A percentile compares a stretch with the other conserved stretches of the same genome.
These are phyloP conservation scores for Jaenimonas drosophilae DNA, from an alignment of 208 protist species.

Conservation along the genomic window DNA sequence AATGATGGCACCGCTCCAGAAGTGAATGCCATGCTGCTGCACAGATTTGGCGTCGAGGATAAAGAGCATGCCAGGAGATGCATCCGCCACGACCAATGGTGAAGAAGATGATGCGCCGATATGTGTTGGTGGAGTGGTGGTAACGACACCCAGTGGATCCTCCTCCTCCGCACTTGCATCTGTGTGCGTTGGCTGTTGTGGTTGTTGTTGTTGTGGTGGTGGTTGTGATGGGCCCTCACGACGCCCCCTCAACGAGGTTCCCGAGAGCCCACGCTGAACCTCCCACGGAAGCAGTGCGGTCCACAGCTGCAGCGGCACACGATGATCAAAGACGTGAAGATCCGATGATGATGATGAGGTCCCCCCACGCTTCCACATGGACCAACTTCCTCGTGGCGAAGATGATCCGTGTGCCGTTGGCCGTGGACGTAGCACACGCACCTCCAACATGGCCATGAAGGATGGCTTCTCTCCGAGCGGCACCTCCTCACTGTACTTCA, in stretches of 20 bases:
- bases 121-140: background rate
- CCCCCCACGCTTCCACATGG: too few relatives aligned
- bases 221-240: too few relatives aligned
- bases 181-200: constrained; percentile 1
- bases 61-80: constrained; percentile 48
- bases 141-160: constrained; percentile 57
- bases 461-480: constrained; percentile 46
- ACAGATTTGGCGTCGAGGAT: constrained; percentile 19
- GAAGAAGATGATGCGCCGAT: background rate
- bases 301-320: constrained; percentile 61
- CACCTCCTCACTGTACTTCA: constrained; percentile 33
- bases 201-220: background rate
- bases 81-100: background rate
- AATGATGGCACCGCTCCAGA: constrained; percentile 79
- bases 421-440: constrained; percentile 20
- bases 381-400: too few relatives aligned
- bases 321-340: constrained; percentile 12
- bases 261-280: constrained; percentile 74
- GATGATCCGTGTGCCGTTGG: background rate
- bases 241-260: constrained; percentile 24
- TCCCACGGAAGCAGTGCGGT: constrained; percentile 81
- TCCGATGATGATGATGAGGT: too few relatives aligned
- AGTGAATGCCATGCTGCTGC: constrained; percentile 23
- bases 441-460: constrained; percentile 34
- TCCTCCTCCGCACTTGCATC: constrained; percentile 20